Base-by-base conservation (phyloP, 225 moss, liverwort and hornwort species). In the Anthoceros angustus region DNA sequence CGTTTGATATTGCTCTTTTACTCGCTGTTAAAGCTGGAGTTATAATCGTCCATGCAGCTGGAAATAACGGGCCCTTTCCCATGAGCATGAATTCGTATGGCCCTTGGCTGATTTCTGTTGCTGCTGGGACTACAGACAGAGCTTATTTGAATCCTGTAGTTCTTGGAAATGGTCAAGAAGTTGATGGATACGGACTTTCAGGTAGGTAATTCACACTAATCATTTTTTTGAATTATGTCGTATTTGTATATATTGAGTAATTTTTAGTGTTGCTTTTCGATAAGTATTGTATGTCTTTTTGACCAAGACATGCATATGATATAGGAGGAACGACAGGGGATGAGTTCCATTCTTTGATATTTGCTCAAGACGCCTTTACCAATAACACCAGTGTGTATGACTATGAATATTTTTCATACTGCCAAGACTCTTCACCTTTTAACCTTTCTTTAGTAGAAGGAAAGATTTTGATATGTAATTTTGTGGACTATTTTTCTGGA, bases 71-170 rank as follows among this genome's bases (percentile, higher is more conserved):
- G 25, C 93, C 93, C 1, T 94, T 86, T 55, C 90, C 90, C 0
- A 75, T 87, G 42, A 94, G 84, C 66, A 90, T 94, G 87, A 94
- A 88, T 42, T 90, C 90, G 12, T 94, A 86, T 63, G 90, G 93
- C n/a, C 93, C 90, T 0, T 94, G 93, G 93, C 73, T 86, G 11
- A 79, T 94, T 68, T 86, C 93, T 0, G 90, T 90, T 61, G 93
- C 87, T 23, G 81, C 93, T 12, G 81, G 93, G 40, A 70, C 83
- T 74, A 87, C 77, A 42, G 93, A 94, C 73, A 80, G 93, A 4
- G 62, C 79, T 12, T 94, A 94, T 41, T 81, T 82, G 49, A 83
- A 94, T 72, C 87, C 80, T 39, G 67, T 94, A 67, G 63, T 78
- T 38, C 72, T 90, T 11, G 75, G 86, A 68, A 79, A 74, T 40